phyloP scores from a whole-genome alignment of 2,329 filamentous ascomycete species.

The Penicillium frequentans region DNA sequence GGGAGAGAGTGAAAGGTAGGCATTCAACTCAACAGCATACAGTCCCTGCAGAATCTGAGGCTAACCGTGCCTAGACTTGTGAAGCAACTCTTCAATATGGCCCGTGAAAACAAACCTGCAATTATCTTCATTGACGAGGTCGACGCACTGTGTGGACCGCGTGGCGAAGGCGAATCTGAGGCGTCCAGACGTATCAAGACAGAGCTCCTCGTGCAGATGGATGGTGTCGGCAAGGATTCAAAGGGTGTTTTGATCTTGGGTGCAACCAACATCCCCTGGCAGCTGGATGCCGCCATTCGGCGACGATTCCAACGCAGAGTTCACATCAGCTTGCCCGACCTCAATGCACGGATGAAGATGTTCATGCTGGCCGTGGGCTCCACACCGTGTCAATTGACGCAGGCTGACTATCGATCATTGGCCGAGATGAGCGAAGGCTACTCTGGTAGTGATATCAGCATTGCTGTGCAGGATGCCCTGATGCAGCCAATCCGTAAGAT shows the following conservation, averaged over 20 bases:
- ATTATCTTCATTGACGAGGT: slow-evolving; percentile 99
- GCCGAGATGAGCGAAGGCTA: slow-evolving; percentile 87
- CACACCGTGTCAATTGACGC: slow-evolving; percentile 80
- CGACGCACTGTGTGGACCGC: slow-evolving; percentile 90
- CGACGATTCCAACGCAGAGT: slow-evolving; percentile 94
- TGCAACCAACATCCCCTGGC: slow-evolving; percentile 98
- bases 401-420: slow-evolving; percentile 75
- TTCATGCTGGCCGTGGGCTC: slow-evolving; percentile 93
- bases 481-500: slow-evolving; percentile 99
- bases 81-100: slow-evolving; percentile 96
- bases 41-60: neutral
- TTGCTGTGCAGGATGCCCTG: slow-evolving; percentile 90
- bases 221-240: slow-evolving; percentile 94
- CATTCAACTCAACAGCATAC: neutral
- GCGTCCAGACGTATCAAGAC: slow-evolving; percentile 98
- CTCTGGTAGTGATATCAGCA: slow-evolving; percentile 92
- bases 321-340: slow-evolving; percentile 89
- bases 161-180: slow-evolving; percentile 94
- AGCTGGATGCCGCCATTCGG: slow-evolving; percentile 92
- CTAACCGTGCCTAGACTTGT: slow-evolving; percentile 65
- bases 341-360: slow-evolving; percentile 86
- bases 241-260: slow-evolving; percentile 92
- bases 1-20: slow-evolving; percentile 95
- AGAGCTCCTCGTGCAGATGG: slow-evolving; percentile 97
- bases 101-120: slow-evolving; percentile 93